Percentiles rank a stretch among this genome's conserved stretches.
Conservation (phyloP, 108 stramenopile species). For the Cyclotella cryptica region DNA sequence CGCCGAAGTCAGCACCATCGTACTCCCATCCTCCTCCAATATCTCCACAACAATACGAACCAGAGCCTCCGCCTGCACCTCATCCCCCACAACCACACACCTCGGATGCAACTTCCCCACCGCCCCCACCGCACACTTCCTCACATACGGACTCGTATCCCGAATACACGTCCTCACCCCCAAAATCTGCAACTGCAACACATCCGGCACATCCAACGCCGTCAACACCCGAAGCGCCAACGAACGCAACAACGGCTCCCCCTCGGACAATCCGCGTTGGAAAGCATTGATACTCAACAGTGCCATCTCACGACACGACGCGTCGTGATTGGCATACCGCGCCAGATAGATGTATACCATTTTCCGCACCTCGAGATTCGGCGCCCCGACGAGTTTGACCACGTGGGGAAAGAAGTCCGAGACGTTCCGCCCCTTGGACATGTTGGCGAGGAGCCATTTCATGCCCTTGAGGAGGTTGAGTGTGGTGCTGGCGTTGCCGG, state of each 20-base stretch:
- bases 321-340: conserved; percentile 92
- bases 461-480: conserved; percentile 90
- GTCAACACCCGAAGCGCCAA: conserved; percentile 96
- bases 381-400: conserved; percentile 93
- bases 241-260: conserved; percentile 94
- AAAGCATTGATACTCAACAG: conserved; percentile 96
- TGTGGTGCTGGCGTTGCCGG: conserved; percentile 76
- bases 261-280: conserved; percentile 95
- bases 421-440: conserved; percentile 95
- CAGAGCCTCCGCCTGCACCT: conserved; percentile 56
- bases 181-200: conserved; percentile 98
- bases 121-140: conserved; percentile 97
- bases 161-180: conserved; percentile 93
- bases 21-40: conserved; percentile 82
- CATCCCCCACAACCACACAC: conserved; percentile 58
- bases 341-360: conserved; percentile 99
- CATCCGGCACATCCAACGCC: conserved; percentile 95
- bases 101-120: conserved; percentile 88
- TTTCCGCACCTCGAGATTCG: conserved; percentile 95
- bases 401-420: conserved; percentile 97
- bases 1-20: conserved; percentile 96
- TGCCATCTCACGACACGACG: conserved; percentile 93
- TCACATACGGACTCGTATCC: conserved; percentile 96
- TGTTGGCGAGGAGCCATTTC: conserved; percentile 98
- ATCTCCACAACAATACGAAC: conserved; percentile 65